Base-by-base conservation (phyloP, 352 stramenopile genomes). In the Pythium rishiriense region DNA sequence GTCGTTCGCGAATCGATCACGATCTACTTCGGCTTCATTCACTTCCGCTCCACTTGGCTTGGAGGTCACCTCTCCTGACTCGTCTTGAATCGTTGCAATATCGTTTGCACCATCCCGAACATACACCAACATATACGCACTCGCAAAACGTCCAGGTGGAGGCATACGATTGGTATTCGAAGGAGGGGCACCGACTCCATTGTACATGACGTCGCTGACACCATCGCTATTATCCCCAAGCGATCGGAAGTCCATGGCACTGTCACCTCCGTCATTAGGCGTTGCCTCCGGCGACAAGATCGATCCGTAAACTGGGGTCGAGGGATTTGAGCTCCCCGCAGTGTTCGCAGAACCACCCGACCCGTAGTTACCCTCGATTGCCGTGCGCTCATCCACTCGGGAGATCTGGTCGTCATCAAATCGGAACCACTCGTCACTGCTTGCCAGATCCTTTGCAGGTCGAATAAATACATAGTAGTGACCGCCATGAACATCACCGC, bases 391-490 rank as follows among this genome's bases (percentile, higher is more conserved):
- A 35, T 93, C 81, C 26, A 87, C 83, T 1, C 74, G 70, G 17
- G 87, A 81, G 62, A 96, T 94, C 31, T 94, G 75, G 49, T 96
- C 87, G 50, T 96, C 87, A 31, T 96, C 87, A 60, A 94, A 96
- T 39, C 73, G 81, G 47, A 87, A 96, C 87, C 87, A 96, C 26
- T 84, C 76, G 10, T 61, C 74, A 66, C 78, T 90, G 43, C 73
- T 73, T 17, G 76, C 74, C 33, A 91, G 74, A 31, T 92, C 68
- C 45, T 87, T 88, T 15, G 69, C 81, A 3, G 87, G 84, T 22
- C 87, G 85, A 76, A 94, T 94, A 76, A 93, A 96, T 59, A 94
- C 87, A 63, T 94, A 96, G 58, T 96, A 96, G 67, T 96, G 87
- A 21, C 87, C 87, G 3, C 86, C 85, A 33, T 96, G 87, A 1